These are phyloP conservation scores for Chrysosporium keratinophilum DNA, from an alignment of 2,329 filamentous ascomycete species.

Conservation along the genomic window DNA sequence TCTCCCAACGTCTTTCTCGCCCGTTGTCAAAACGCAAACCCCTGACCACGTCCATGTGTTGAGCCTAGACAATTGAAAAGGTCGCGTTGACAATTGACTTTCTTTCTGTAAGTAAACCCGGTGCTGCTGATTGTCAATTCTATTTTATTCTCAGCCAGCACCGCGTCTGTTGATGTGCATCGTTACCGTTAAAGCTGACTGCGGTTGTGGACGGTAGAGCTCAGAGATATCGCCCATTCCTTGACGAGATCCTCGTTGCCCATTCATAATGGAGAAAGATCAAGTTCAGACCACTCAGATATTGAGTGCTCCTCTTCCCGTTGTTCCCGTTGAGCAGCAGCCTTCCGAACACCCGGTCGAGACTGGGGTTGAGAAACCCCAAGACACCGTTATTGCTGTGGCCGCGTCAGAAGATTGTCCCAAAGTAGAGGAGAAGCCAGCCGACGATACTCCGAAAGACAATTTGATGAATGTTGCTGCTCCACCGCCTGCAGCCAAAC, in stretches of 20 bases:
- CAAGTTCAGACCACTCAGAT: neutral
- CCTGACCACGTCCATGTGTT: neutral
- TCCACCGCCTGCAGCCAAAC: slow-evolving; percentile 13
- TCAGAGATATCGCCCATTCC: neutral
- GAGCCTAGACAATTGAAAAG: neutral
- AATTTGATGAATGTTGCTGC: slow-evolving; percentile 13
- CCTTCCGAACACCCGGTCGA: slow-evolving; percentile 12
- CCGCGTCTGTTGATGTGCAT: neutral
- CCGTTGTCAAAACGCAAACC: neutral
- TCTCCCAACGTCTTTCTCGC: neutral
- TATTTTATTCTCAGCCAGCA: too few relatives aligned
- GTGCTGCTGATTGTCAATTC: too few relatives aligned
- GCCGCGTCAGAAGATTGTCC: slow-evolving; percentile 11
- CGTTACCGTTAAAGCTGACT: neutral
- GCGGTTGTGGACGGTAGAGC: neutral
- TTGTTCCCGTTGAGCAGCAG: slow-evolving; percentile 14
- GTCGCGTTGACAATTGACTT: too few relatives aligned
- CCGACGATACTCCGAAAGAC: slow-evolving; percentile 12
- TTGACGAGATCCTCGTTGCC: neutral
- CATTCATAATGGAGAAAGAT: slow-evolving; percentile 1
- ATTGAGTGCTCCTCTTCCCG: neutral
- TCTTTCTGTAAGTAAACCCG: too few relatives aligned
- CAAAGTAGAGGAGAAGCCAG: slow-evolving; percentile 7
- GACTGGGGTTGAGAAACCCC: slow-evolving; percentile 14
- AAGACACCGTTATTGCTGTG: slow-evolving; percentile 15